Percentiles rank a stretch among this genome's conserved stretches.
Conservation (phyloP, 345 rosid species). For the Salix exigua region DNA sequence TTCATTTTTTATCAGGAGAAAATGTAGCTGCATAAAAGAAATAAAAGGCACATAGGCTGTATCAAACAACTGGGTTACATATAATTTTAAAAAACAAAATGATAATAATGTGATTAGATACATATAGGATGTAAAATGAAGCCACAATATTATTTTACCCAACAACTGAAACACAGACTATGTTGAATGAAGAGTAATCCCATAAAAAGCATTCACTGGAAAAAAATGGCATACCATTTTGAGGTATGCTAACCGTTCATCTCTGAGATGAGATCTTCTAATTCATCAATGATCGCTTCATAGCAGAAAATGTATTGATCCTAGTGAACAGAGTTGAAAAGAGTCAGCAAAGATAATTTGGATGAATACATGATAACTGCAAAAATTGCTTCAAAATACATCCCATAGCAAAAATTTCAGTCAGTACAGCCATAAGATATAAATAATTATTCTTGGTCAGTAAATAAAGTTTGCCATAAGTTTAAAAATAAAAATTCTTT, state of each 20-base stretch:
- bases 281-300: constrained; percentile 60
- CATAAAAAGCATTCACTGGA: not conserved
- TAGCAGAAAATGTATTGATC: constrained; percentile 84
- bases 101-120: not conserved
- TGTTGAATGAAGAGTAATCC: not conserved
- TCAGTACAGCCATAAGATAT: not conserved
- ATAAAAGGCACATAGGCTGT: not conserved
- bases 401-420: not conserved
- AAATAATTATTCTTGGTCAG: not conserved
- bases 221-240: not conserved
- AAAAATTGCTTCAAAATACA: not conserved
- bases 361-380: too few relatives aligned
- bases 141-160: not conserved
- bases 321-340: constrained; percentile 24
- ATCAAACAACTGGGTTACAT: not conserved
- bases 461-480: too few relatives aligned
- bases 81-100: too few relatives aligned
- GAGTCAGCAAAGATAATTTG: not conserved
- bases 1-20: not conserved
- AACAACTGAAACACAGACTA: not conserved
- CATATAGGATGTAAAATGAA: not conserved
- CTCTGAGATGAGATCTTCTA: constrained; percentile 47
- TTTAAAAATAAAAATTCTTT: too few relatives aligned
- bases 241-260: constrained; percentile 6
- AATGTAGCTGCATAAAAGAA: not conserved